Evolutionary conservation across 2,329 filamentous ascomycete species (phyloP), one percentile per base, ranked within the genome.

Genomic region (Neonectria faginata): DNA sequence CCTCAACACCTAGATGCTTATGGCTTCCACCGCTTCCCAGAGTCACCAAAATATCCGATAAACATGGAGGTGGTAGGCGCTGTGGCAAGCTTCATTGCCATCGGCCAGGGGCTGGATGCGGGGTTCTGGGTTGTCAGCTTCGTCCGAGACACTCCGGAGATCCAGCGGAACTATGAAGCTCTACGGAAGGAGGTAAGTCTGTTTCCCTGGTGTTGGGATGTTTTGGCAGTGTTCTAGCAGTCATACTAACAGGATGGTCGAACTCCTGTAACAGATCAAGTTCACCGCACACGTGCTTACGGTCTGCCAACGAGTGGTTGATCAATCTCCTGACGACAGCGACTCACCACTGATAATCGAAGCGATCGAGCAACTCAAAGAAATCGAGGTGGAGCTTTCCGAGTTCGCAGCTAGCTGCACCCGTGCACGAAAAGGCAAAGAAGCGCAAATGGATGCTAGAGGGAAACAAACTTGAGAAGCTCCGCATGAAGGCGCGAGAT

Each of bases 371-470:
- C 9, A 53, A 33, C 52, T 62, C 3, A 44, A 44, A 25, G 44
- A 62, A 5, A 51, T 57, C 16, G 47, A 57, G 31, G 18, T 14
- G 7, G 59, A 57, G 5, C 52, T 61, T 1, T 18, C 7, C 20
- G n/a, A 52, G 0, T 36, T 52, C 10, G 48, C n/a, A 33, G 8
- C 22, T 3, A 16, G 22, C 22, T 27, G 22, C 16, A 25, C 44
- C 12, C 22, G 12, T 16, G 11, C 27, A 27, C 2, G 18, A 5
- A 14, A 61, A 29, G 25, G 52, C 59, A 3, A 61, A 51, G 33
- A 61, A 57, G 44, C 3, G 33, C 11, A 61, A 39, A 33, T 61
- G 59, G 59, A 25, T 57, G 4, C 18, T 61, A 16, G 31, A 61
- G 2, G 22, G 42, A 3, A 42, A 44, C 9, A 61, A 51, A 27